Base-by-base conservation (phyloP, 257 asterid species). In the Plantago elongata region DNA sequence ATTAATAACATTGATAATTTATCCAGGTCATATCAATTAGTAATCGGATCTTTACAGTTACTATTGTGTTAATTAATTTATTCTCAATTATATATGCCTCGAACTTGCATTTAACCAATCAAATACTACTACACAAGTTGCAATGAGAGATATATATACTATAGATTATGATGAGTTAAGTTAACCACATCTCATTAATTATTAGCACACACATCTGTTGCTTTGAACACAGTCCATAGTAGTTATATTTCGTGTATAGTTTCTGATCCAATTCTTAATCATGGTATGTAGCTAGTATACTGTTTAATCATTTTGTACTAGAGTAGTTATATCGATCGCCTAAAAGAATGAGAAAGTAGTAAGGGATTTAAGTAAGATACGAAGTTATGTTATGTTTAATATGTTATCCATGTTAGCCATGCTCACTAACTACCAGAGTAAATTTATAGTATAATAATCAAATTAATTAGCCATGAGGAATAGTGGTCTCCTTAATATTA, bases 311-410 rank as follows among this genome's bases (percentile, higher is more conserved):
- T 66, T 62, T 65, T 57, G 48, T 52, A 37, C 17, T 37, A 51
- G 54, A 66, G 52, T 60, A 60, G 64, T 66, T 66, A 46, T 57
- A 47, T 57, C 54, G 44, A 12, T 65, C 27, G 6, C 16, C 11
- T 34, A 12, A 44, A 43, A 34, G 38, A 57, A 11, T 38, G 14
- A 3, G 10, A 38, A 13, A 44, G 64, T 9, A 34, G 3, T 6
- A 34, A 34, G 8, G 8, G 5, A 4, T 34, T 34, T 34, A 34
- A 7, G 13, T 14, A 14, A 7, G 10, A 54, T 42, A 22, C 30
- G 44, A 11, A 42, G 14, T 48, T 50, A 6, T 17, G 42, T 30
- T 10, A 11, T 22, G 27, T 22, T 22, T 22, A 43, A 11, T 54
- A 30, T 54, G 16, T 9, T 54, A 69, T 44, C 22, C 50, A 62